Base-by-base conservation (phyloP, 768 basidiomycete genomes). In the Amanita exitialis region DNA sequence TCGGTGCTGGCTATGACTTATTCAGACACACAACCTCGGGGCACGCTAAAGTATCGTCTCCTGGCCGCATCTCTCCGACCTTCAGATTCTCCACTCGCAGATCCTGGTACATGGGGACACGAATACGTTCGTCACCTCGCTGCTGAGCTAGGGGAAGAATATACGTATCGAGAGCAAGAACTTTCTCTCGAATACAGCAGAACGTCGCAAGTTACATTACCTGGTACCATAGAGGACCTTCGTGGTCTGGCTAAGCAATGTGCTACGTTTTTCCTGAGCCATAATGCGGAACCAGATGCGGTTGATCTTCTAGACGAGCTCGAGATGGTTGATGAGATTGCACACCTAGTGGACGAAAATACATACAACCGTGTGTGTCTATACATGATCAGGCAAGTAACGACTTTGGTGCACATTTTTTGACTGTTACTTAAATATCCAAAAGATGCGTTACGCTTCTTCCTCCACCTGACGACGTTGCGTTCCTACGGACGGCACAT, bases 1-100 rank as follows among this genome's bases (percentile, higher is more conserved):
- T 97, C 95, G 35, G 95, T 97, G 5, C 83, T 99, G 41, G 96
- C 95, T 6, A 99, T 99, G 96, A 99, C 96, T 6, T 98, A 98
- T 65, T 97, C 94, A 7, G 96, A 99, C 69, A 94, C 91, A 15
- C 84, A 96, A 69, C 91, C 92, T 36, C 85, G 96, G 44, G 95
- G 95, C 51, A 99, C 96, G 2, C 82, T 99, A 25, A 81, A 83
- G 55, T 98, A 96, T 70, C 87, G 94, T 43, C 78, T 98, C 18
- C 75, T 93, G 32, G 86, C 90, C 6, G 79, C 82, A 7, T 78
- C 84, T 15, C 71, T 86, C 44, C 78, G 80, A 41, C 79, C 83
- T 30, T 61, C 76, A 15, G 73, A 80, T 36, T 79, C 86, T 2
- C 79, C 81, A 3, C 78, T 89, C 18, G 76, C 86, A 2, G 90